These are phyloP conservation scores for Fusarium piperis DNA, from an alignment of 2,329 filamentous ascomycete genomes.

Conservation along the genomic window DNA sequence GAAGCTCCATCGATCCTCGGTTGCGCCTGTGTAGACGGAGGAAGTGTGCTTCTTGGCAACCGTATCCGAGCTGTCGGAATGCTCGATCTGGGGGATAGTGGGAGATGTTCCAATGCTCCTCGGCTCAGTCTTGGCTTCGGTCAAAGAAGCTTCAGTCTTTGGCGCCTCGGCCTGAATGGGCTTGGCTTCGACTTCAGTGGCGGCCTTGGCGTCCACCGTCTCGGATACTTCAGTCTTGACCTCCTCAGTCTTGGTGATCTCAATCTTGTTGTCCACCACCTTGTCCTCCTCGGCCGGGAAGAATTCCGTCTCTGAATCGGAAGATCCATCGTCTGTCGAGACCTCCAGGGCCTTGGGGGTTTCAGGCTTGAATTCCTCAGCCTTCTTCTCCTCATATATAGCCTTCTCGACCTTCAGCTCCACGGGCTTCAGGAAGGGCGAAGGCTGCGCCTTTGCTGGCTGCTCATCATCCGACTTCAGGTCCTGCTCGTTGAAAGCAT, in stretches of 20 bases:
- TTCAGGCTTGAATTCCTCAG: conserved; percentile 9
- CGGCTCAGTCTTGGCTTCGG: conserved; percentile 10
- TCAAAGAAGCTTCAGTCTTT: not conserved
- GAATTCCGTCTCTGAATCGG: conserved; percentile 37
- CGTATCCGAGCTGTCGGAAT: conserved; percentile 43
- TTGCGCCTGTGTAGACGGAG: conserved; percentile 51
- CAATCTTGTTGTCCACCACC: not conserved
- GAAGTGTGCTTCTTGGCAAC: conserved; percentile 49
- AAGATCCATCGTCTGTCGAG: conserved; percentile 16
- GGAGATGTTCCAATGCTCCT: conserved; percentile 19
- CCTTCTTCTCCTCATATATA: conserved; percentile 8
- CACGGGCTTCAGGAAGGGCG: conserved; percentile 30
- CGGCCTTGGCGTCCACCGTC: conserved; percentile 1
- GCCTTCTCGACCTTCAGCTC: conserved; percentile 35
- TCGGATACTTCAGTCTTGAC: conserved; percentile 3
- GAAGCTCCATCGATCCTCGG: conserved; percentile 50
- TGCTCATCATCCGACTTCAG: conserved; percentile 37
- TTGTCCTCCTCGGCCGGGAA: conserved; percentile 31
- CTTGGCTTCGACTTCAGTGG: conserved; percentile 2
- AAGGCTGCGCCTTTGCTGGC: conserved; percentile 28
- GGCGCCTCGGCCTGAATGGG: not conserved
- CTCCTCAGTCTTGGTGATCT: conserved; percentile 5
- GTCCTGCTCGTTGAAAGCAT: conserved; percentile 55
- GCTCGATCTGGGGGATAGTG: conserved; percentile 30
- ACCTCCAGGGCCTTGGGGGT: not conserved